These are phyloP conservation scores for Pterocarpus santalinus DNA, from an alignment of 306 rosid species.

Conservation along the genomic window DNA sequence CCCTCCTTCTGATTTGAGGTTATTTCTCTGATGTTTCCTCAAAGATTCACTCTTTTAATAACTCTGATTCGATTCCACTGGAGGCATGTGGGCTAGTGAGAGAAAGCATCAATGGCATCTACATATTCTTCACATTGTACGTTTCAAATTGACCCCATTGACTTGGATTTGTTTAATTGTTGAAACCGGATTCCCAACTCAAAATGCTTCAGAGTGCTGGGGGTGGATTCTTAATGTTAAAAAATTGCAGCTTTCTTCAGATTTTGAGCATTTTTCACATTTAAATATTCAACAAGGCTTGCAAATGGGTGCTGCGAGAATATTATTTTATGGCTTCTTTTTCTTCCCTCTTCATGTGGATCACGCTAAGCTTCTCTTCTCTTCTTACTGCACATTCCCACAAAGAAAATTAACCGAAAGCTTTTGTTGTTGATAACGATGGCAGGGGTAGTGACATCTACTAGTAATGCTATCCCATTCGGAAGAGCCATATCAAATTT, in stretches of 20 bases:
- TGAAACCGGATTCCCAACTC: slow-evolving; percentile 46
- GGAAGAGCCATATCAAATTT: slow-evolving; percentile 7
- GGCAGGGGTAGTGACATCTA: slow-evolving; percentile 22
- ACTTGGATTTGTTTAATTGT: slow-evolving; percentile 41
- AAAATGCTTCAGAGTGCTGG: background rate
- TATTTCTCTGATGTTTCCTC: slow-evolving; percentile 52
- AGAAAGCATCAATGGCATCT: slow-evolving; percentile 36
- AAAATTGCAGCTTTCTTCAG: slow-evolving; percentile 36
- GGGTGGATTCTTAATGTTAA: slow-evolving; percentile 23
- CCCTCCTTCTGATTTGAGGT: slow-evolving; percentile 37
- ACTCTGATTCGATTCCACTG: slow-evolving; percentile 47
- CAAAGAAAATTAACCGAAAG: slow-evolving; percentile 4
- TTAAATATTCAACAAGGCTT: slow-evolving; percentile 33
- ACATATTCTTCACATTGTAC: slow-evolving; percentile 33
- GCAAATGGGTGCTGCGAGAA: slow-evolving; percentile 38
- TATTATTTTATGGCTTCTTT: slow-evolving; percentile 25
- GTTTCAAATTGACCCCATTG: slow-evolving; percentile 37
- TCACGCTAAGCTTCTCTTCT: slow-evolving; percentile 26
- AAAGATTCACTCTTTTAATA: slow-evolving; percentile 43
- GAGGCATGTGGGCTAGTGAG: slow-evolving; percentile 38
- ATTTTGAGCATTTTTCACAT: slow-evolving; percentile 18
- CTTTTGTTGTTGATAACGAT: slow-evolving; percentile 37
- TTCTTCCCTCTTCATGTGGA: slow-evolving; percentile 24
- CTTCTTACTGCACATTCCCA: slow-evolving; percentile 21
- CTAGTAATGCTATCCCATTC: slow-evolving; percentile 29